Conservation (phyloP, 31 red algal species). For the Endocladia muricata region DNA sequence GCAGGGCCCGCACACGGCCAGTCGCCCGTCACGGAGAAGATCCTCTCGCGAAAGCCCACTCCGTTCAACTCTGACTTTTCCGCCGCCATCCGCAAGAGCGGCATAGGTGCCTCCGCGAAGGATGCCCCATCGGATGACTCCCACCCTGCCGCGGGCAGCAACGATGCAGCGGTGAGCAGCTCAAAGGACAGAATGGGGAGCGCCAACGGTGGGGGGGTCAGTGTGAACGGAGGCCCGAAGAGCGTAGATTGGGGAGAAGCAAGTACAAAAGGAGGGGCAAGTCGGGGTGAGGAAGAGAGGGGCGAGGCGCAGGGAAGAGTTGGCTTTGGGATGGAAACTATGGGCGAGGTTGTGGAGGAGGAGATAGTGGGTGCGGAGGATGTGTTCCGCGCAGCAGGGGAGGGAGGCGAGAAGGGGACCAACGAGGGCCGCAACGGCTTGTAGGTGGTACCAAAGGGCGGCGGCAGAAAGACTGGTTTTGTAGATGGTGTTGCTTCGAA, state of each 20-base stretch:
- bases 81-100: conserved; percentile 7
- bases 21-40: conserved; percentile 10
- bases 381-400: no score
- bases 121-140: neutral
- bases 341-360: no score
- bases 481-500: no score
- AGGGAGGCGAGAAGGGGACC: no score
- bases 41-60: conserved; percentile 34
- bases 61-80: conserved; percentile 19
- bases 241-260: neutral
- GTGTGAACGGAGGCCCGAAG: neutral
- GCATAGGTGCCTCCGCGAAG: neutral
- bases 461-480: no score
- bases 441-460: no score
- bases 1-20: neutral
- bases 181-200: neutral
- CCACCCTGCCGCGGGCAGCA: neutral
- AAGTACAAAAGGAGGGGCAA: no score
- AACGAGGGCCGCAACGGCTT: no score
- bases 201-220: neutral
- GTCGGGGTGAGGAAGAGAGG: neutral
- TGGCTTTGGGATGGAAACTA: no score
- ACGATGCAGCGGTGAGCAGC: neutral
- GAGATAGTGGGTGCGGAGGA: no score
- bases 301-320: neutral